Conservation (phyloP, 2,329 filamentous ascomycete species). For the Nigrograna mackinnonii region DNA sequence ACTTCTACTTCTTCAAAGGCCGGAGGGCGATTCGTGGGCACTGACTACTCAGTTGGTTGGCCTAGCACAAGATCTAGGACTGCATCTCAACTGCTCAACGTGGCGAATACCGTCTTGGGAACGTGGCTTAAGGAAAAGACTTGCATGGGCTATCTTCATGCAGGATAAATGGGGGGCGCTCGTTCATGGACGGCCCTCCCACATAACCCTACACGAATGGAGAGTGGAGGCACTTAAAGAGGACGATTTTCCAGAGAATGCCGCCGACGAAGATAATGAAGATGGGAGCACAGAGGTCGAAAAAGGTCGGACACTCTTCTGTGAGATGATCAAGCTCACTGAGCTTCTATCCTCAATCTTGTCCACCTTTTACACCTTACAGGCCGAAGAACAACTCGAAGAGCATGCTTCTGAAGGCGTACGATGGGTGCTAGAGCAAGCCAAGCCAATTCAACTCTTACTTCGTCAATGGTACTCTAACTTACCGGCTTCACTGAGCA, state of each 20-base stretch:
- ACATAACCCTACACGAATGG: constrained; percentile 61
- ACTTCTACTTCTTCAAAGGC: constrained; percentile 41
- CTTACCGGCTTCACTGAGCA: constrained; percentile 52
- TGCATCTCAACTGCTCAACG: constrained; percentile 59
- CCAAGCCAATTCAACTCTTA: constrained; percentile 57
- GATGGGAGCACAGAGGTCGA: constrained; percentile 38
- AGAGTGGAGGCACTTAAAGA: constrained; percentile 51
- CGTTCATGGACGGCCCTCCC: constrained; percentile 60
- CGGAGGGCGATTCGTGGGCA: constrained; percentile 35
- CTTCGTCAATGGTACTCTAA: constrained; percentile 57
- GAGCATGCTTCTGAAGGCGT: constrained; percentile 48
- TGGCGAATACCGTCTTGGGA: constrained; percentile 70
- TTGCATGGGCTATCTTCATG: constrained; percentile 68
- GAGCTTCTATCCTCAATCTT: constrained; percentile 56
- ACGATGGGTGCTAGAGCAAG: constrained; percentile 54
- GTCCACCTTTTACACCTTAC: constrained; percentile 56
- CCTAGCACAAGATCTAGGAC: constrained; percentile 43
- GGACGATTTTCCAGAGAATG: constrained; percentile 48
- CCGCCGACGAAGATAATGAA: constrained; percentile 35
- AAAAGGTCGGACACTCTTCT: constrained; percentile 48
- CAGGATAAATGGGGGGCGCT: constrained; percentile 67
- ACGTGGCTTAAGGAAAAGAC: constrained; percentile 61
- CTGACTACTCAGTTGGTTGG: constrained; percentile 41
- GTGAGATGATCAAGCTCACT: constrained; percentile 56
- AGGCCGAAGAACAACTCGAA: constrained; percentile 49